Evolutionary conservation across 345 rosid species (phyloP).

Genomic region (Dovyalis caffra): DNA sequence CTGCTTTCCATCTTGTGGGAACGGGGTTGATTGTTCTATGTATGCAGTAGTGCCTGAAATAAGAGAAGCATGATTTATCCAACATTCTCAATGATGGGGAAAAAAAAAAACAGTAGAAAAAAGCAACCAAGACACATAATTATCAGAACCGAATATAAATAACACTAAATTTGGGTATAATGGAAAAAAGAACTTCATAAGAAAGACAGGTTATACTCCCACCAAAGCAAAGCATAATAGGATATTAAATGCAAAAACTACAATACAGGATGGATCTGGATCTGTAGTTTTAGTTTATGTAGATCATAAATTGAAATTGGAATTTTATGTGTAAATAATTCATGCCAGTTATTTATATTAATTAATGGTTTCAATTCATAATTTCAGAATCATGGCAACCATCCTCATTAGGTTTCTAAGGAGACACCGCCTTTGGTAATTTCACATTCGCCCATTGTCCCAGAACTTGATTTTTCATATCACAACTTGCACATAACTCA

Average conservation of each 20-base stretch:
- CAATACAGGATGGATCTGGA: neutral
- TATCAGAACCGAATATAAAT: neutral
- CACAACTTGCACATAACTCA: too few species aligned
- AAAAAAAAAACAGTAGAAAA: neutral
- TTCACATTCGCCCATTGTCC: neutral
- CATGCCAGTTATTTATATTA: neutral
- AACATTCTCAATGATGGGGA: neutral
- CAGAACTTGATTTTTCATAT: too few species aligned
- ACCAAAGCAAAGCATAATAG: neutral
- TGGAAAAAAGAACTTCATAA: neutral
- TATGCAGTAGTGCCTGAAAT: constrained; percentile 66
- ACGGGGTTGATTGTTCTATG: constrained; percentile 67
- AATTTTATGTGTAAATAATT: neutral
- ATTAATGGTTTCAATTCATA: neutral
- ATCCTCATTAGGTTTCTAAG: neutral
- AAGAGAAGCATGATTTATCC: constrained; percentile 12
- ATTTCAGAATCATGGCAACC: neutral
- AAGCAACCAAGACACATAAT: neutral
- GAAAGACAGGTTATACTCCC: neutral
- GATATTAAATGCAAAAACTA: neutral
- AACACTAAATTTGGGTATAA: neutral
- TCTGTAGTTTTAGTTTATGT: neutral
- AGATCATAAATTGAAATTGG: neutral
- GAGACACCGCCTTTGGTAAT: neutral
- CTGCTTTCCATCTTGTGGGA: constrained; percentile 83